Conservation (phyloP, 2,329 filamentous ascomycete genomes). For the Thermothelomyces thermophilus region DNA sequence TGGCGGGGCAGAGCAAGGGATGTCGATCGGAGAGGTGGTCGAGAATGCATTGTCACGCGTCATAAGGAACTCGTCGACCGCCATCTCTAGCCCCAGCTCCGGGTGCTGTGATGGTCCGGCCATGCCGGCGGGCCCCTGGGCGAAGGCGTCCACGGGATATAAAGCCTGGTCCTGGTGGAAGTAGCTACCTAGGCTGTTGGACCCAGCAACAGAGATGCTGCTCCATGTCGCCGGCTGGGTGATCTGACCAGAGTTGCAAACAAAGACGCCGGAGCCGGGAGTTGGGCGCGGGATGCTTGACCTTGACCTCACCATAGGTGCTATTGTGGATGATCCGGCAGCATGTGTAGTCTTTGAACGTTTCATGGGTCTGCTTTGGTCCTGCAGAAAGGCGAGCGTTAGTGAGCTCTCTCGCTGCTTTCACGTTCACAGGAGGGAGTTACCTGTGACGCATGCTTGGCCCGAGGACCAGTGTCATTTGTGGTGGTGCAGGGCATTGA, state of each 20-base stretch:
- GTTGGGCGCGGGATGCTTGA: slow-evolving; percentile 35
- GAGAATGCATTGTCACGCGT: slow-evolving; percentile 9
- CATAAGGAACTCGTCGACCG: slow-evolving; percentile 21
- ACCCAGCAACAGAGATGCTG: slow-evolving; percentile 11
- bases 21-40: slow-evolving; percentile 18
- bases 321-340: slow-evolving; percentile 30
- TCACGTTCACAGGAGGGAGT: neutral
- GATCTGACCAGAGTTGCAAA: slow-evolving; percentile 29
- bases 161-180: slow-evolving; percentile 17
- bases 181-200: slow-evolving; percentile 15
- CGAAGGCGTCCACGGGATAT: slow-evolving; percentile 15
- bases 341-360: slow-evolving; percentile 27
- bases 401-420: neutral
- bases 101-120: slow-evolving; percentile 4
- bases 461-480: slow-evolving; percentile 1
- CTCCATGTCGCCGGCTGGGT: slow-evolving; percentile 24
- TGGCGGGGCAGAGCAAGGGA: slow-evolving; percentile 14
- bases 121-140: slow-evolving; percentile 14
- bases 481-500: slow-evolving; percentile 26
- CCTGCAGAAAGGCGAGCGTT: slow-evolving; percentile 17
- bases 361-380: slow-evolving; percentile 27
- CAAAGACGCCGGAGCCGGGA: slow-evolving; percentile 36
- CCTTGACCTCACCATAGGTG: slow-evolving; percentile 39
- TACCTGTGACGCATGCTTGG: slow-evolving; percentile 17
- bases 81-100: slow-evolving; percentile 18